Percentiles rank a stretch among this genome's conserved stretches.
phyloP scores from a whole-genome alignment of 441 rosid genomes.

The Adansonia grandidieri region DNA sequence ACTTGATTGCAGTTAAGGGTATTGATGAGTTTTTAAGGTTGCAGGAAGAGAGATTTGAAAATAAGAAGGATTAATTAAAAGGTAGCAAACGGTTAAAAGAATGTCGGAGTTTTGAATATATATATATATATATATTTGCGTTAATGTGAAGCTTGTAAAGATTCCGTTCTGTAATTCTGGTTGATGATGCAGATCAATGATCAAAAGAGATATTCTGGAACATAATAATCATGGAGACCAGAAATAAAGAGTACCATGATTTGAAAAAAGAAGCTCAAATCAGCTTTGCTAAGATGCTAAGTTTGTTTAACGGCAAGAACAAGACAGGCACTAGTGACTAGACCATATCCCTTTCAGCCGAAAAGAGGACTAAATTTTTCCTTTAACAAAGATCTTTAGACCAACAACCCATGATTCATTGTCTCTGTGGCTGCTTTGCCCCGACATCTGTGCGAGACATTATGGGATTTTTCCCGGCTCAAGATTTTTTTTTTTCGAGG shows the following conservation, averaged over 20 bases:
- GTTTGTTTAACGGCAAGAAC: neutral
- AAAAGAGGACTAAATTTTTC: neutral
- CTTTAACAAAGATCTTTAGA: neutral
- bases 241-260: neutral
- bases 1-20: no score
- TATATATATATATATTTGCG: neutral
- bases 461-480: constrained; percentile 10
- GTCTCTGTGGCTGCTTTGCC: constrained; percentile 25
- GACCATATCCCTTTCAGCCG: neutral
- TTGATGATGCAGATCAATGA: neutral
- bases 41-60: no score
- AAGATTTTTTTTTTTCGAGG: neutral
- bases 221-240: neutral
- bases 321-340: neutral
- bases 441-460: constrained; percentile 16
- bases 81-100: no score
- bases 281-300: constrained; percentile 14
- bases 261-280: neutral
- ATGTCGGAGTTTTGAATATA: no score
- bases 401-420: neutral
- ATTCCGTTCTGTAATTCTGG: neutral
- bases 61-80: no score
- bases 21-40: no score
- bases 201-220: neutral
- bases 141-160: neutral